Base-by-base conservation (phyloP, 805 yeast genomes). In the Candida ulmi region DNA sequence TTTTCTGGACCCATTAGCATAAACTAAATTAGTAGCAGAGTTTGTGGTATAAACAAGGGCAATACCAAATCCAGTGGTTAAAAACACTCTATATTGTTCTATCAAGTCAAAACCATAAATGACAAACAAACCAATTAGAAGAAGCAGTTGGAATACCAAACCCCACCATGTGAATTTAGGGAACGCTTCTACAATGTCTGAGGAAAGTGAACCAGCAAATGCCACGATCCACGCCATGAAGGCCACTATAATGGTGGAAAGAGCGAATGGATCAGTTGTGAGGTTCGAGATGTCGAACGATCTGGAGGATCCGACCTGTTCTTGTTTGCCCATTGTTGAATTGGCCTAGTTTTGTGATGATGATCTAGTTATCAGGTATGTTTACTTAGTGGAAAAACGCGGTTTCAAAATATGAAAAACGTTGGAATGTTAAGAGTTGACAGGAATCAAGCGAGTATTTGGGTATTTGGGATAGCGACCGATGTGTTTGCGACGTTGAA, bases 121-220 rank as follows among this genome's bases (percentile, higher is more conserved):
- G 40, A 69, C 51, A 31, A 72, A 70, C 43, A 75, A 69, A 17
- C 69, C 58, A 5, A 77, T 50, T 17, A 84, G 70, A 31, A 87
- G 49, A 24, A 86, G 45, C 17, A 88, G 66, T 62, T 91, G 80
- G 56, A 78, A 93, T 2, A 84, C 90, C 6, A 93, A 61, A 2
- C 95, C 95, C 99, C 99, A 93, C 99, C 99, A 91, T 4, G 93
- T 77, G 62, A 91, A 84, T 47, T 78, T 76, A 1, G 97, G 96
- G 56, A 83, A 87, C 6, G 61, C 48, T 13, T 62, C 60, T 15
- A 57, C 39, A 5, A 45, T 16, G 15, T 68, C 69, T 7, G 78
- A 58, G 1, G 84, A 79, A 16, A 85, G 78, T 13, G 95, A 85
- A 2, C 97, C 97, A 2, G 83, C 95, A 39, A 93, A 71, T 9